These are phyloP conservation scores for Fomitiporia mediterranea DNA, from an alignment of 1,284 basidiomycete species.

Conservation along the genomic window DNA sequence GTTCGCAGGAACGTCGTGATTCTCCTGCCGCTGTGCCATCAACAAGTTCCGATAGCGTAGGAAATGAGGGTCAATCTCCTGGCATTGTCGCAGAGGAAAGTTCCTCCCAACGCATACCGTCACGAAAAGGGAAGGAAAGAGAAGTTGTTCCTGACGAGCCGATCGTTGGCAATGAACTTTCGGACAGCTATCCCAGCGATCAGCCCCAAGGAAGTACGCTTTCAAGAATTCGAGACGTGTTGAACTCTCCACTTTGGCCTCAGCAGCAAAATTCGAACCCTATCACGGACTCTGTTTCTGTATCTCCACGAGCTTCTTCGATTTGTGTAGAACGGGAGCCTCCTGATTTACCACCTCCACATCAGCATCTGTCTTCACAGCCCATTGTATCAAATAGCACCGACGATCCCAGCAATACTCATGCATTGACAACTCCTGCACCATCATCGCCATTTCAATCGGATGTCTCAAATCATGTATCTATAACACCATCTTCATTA, in stretches of 20 bases:
- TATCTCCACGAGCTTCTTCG: too few relatives aligned
- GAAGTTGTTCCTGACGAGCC: background rate
- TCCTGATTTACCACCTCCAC: too few relatives aligned
- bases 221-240: background rate
- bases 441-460: background rate
- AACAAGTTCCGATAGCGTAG: background rate
- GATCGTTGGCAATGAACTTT: too few relatives aligned
- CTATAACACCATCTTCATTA: background rate
- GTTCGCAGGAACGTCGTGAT: background rate
- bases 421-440: background rate
- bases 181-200: background rate
- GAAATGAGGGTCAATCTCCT: background rate
- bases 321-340: too few relatives aligned
- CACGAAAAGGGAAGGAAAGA: constrained; percentile 3
- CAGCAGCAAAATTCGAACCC: background rate
- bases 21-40: background rate
- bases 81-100: background rate
- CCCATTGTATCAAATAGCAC: background rate
- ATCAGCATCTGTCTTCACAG: background rate
- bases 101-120: background rate
- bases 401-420: background rate
- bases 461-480: background rate
- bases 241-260: background rate
- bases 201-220: background rate
- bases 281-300: background rate